phyloP scores from a whole-genome alignment of 108 stramenopile genomes.

The Chaetoceros muelleri region DNA sequence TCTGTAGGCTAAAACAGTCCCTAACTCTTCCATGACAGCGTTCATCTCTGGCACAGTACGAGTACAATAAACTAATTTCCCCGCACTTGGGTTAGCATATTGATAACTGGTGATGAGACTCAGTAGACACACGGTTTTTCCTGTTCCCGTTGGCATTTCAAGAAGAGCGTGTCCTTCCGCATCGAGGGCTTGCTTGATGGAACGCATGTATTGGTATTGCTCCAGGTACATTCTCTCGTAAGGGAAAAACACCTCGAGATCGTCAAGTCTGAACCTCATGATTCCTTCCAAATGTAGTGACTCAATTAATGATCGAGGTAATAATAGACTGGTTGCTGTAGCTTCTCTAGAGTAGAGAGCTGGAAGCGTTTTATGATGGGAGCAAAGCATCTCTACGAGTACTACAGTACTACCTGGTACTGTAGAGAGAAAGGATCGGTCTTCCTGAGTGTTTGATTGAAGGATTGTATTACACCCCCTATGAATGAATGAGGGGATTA shows the following conservation, averaged over 20 bases:
- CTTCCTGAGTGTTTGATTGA: no score
- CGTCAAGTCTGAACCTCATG: slow-evolving; percentile 92
- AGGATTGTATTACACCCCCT: no score
- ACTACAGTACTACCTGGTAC: no score
- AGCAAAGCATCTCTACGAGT: no score
- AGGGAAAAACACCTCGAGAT: slow-evolving; percentile 97
- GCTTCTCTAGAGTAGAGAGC: no score
- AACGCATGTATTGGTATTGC: slow-evolving; percentile 99
- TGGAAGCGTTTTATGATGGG: no score
- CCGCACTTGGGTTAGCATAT: slow-evolving; percentile 77
- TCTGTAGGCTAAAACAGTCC: slow-evolving; percentile 83
- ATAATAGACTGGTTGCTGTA: no score
- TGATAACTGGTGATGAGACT: slow-evolving; percentile 97
- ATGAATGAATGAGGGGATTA: no score
- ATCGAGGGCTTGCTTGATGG: slow-evolving; percentile 94
- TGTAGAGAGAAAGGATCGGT: no score
- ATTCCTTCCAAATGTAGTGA: no score
- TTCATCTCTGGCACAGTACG: slow-evolving; percentile 99
- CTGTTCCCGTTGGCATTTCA: slow-evolving; percentile 96
- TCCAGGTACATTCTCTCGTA: slow-evolving; percentile 95
- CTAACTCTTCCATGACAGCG: slow-evolving; percentile 95
- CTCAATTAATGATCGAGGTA: no score
- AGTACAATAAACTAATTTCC: slow-evolving; percentile 99
- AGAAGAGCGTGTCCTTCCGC: slow-evolving; percentile 94
- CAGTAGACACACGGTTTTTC: slow-evolving; percentile 81